Base-by-base conservation (phyloP, 495 filamentous ascomycete genomes). In the Penicillium robsamsonii region DNA sequence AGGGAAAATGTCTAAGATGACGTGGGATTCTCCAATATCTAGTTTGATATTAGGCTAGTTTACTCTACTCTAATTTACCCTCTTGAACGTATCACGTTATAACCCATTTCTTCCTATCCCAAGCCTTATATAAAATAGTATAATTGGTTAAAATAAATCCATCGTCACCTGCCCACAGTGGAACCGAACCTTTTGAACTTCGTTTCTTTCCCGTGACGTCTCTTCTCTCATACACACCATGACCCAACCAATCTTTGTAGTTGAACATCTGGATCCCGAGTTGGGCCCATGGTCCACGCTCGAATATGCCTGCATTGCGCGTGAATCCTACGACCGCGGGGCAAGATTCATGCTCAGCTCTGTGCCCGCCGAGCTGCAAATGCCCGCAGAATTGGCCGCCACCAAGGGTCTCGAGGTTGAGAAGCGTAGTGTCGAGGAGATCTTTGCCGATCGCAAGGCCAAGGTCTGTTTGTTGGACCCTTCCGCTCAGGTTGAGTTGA, bases 211-310 rank as follows among this genome's bases (percentile, higher is more conserved):
- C 47, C 47, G 38, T 53, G 38, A 51, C 38, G 38, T 53, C 52
- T 46, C 42, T 37, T 37, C 7, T n/a, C 17, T 12, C 45, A 20
- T 27, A 38, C 54, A 30, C 52, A 60, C 46, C 48, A 75, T 73
- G 71, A 87, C 86, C 64, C 66, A 62, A 46, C 60, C 66, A 48
- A 89, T 82, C 37, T 96, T 90, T 74, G 86, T 96, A 61, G 90
- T 96, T 52, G 92, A 96, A 77, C 92, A 96, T 73, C 81, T 96
- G 20, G 92, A 96, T 76, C 84, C 88, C 13, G 94, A 98, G 70
- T 81, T 97, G 24, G 94, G 93, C n/a, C 81, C 82, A 31, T 98
- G 94, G 94, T 96, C 92, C 5, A 81, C 86, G 20, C 80, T 96
- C 18, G 94, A 98, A 75, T 98, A 98, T 76, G 73, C 81, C 50